These are phyloP conservation scores for Microthyrium microscopicum DNA, from an alignment of 2,329 filamentous ascomycete genomes.

Conservation along the genomic window DNA sequence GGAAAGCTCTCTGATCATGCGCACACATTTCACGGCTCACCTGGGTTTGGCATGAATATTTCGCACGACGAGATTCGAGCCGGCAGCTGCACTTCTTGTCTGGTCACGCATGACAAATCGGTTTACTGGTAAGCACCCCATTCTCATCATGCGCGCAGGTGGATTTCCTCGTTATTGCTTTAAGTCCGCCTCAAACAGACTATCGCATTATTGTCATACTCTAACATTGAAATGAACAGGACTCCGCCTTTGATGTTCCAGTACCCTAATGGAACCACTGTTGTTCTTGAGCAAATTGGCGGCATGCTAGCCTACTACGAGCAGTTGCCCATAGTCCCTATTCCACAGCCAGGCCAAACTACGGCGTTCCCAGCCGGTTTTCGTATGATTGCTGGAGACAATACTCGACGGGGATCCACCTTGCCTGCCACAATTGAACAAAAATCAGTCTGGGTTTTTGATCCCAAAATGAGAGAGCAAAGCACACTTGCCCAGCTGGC, in stretches of 20 bases:
- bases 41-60: constrained; percentile 41
- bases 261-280: no score
- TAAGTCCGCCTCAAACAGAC: no score
- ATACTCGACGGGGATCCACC: constrained; percentile 49
- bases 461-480: constrained; percentile 46
- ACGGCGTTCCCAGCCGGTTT: constrained; percentile 67
- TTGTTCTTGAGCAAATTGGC: no score
- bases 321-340: no score
- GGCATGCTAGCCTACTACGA: no score
- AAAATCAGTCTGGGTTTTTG: constrained; percentile 56
- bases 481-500: constrained; percentile 59
- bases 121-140: constrained; percentile 59
- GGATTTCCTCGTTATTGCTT: no score
- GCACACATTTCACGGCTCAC: constrained; percentile 1
- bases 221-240: no score
- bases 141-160: no score
- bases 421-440: constrained; percentile 45
- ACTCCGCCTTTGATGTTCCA: no score
- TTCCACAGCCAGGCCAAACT: no score
- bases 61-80: constrained; percentile 39
- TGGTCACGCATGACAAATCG: constrained; percentile 67
- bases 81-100: constrained; percentile 64
- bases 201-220: no score
- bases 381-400: constrained; percentile 67
- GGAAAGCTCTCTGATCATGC: constrained; percentile 1